Conservation (phyloP, 2,329 filamentous ascomycete species). For the Coniochaeta hoffmannii region DNA sequence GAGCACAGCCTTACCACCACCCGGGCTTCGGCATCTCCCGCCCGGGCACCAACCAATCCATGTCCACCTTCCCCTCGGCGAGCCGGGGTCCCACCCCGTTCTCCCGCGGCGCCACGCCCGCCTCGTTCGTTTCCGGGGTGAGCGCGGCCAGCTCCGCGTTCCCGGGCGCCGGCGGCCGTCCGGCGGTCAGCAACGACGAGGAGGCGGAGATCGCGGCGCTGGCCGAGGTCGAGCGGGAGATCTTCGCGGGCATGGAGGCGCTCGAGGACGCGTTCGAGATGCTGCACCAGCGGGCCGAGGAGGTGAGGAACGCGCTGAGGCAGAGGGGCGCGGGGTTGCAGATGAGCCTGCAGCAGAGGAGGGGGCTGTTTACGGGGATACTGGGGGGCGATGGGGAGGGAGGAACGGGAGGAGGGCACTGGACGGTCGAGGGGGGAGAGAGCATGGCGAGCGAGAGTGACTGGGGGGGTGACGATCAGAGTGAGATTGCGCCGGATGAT, state of each 20-base stretch:
- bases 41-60: constrained; percentile 43
- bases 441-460: constrained; percentile 47
- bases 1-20: background rate
- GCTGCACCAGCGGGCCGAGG: constrained; percentile 78
- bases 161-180: constrained; percentile 33
- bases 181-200: constrained; percentile 79
- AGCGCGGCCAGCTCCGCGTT: constrained; percentile 39
- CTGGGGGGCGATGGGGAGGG: constrained; percentile 46
- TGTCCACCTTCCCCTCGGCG: constrained; percentile 43
- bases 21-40: constrained; percentile 18
- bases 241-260: constrained; percentile 88
- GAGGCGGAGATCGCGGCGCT: constrained; percentile 87
- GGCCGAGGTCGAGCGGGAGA: constrained; percentile 86
- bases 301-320: constrained; percentile 69
- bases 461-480: constrained; percentile 44
- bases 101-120: constrained; percentile 31
- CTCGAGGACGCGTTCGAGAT: constrained; percentile 91
- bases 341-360: constrained; percentile 50
- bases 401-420: constrained; percentile 28
- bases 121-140: constrained; percentile 46
- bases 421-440: constrained; percentile 36
- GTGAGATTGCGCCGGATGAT: constrained; percentile 68
- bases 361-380: constrained; percentile 24
- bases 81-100: constrained; percentile 11
- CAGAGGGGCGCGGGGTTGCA: constrained; percentile 75